These are phyloP conservation scores for Mortierella sp. DNA, from an alignment of 371 early-diverging fungal genomes.

Conservation along the genomic window DNA sequence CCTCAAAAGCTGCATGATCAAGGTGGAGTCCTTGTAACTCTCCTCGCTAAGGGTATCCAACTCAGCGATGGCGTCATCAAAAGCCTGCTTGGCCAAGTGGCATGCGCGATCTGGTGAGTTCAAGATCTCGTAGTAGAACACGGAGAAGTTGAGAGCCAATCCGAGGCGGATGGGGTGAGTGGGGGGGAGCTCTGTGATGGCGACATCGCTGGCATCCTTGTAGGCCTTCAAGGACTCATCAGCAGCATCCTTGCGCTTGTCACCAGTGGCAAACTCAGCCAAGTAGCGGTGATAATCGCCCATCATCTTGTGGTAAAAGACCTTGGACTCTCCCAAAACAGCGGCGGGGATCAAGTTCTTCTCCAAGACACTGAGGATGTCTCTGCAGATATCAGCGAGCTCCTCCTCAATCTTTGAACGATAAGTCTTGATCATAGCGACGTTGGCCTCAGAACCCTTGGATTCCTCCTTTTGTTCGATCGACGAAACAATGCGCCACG, in stretches of 20 bases:
- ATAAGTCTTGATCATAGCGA: constrained; percentile 92
- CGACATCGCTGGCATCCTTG: constrained; percentile 96
- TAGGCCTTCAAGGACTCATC: constrained; percentile 95
- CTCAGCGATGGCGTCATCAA: constrained; percentile 99
- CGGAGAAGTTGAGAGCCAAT: constrained; percentile 99
- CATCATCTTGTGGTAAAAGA: constrained; percentile 99
- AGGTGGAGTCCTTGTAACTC: constrained; percentile 99
- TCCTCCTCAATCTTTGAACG: constrained; percentile 95
- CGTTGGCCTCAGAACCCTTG: constrained; percentile 90
- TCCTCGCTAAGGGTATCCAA: constrained; percentile 99
- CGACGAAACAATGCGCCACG: constrained; percentile 99
- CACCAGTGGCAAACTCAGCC: constrained; percentile 96
- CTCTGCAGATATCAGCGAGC: constrained; percentile 95
- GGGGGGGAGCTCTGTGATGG: constrained; percentile 93
- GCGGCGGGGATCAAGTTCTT: constrained; percentile 91
- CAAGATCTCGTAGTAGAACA: constrained; percentile 99
- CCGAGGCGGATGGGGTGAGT: constrained; percentile 99
- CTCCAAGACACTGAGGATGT: constrained; percentile 96
- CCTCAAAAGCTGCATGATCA: constrained; percentile 99
- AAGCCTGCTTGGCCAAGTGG: constrained; percentile 99
- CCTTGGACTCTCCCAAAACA: constrained; percentile 94
- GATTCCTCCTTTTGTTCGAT: constrained; percentile 98
- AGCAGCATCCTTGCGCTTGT: constrained; percentile 89
- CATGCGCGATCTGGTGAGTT: constrained; percentile 99
- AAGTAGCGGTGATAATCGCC: constrained; percentile 99